Conservation (phyloP, 1,284 basidiomycete species). For the Heliocybe sulcata region DNA sequence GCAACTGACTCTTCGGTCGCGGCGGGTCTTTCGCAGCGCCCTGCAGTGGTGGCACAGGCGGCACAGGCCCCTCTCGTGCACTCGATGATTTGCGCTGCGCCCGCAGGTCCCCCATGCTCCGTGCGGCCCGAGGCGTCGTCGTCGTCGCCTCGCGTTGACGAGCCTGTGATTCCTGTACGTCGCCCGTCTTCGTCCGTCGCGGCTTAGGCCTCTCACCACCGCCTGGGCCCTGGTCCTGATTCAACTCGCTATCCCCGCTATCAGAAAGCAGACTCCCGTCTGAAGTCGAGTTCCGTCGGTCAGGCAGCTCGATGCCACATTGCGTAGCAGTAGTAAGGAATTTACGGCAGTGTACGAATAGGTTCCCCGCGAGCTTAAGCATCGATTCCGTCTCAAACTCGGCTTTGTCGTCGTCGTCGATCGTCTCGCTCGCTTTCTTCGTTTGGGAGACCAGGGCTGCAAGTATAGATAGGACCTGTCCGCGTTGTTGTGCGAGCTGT, state of each 20-base stretch:
- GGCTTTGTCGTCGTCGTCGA: constrained; percentile 32
- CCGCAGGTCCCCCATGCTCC: constrained; percentile 49
- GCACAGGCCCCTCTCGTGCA: constrained; percentile 17
- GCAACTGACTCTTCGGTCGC: not conserved
- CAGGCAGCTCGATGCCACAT: constrained; percentile 73
- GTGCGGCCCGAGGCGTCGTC: constrained; percentile 28
- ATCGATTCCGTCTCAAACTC: constrained; percentile 62
- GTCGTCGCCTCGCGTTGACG: constrained; percentile 13
- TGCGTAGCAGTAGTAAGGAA: constrained; percentile 72
- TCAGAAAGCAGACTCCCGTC: not conserved
- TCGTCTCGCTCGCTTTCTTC: constrained; percentile 35
- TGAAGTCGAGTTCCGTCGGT: constrained; percentile 18
- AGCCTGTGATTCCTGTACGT: constrained; percentile 6
- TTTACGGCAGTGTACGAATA: constrained; percentile 65
- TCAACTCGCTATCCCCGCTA: not conserved
- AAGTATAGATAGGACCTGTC: constrained; percentile 77
- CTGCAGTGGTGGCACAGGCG: constrained; percentile 16
- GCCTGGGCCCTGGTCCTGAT: not conserved
- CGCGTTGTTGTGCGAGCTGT: constrained; percentile 69
- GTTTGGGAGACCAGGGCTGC: constrained; percentile 83
- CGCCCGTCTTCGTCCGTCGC: constrained; percentile 14
- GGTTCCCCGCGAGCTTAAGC: constrained; percentile 67
- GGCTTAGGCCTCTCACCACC: constrained; percentile 10
- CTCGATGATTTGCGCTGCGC: constrained; percentile 20
- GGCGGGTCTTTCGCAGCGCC: not conserved